Evolutionary conservation across 225 moss, liverwort and hornwort genomes (phyloP), one percentile per base, ranked within the genome.

Genomic region (Takakia lepidozioides): DNA sequence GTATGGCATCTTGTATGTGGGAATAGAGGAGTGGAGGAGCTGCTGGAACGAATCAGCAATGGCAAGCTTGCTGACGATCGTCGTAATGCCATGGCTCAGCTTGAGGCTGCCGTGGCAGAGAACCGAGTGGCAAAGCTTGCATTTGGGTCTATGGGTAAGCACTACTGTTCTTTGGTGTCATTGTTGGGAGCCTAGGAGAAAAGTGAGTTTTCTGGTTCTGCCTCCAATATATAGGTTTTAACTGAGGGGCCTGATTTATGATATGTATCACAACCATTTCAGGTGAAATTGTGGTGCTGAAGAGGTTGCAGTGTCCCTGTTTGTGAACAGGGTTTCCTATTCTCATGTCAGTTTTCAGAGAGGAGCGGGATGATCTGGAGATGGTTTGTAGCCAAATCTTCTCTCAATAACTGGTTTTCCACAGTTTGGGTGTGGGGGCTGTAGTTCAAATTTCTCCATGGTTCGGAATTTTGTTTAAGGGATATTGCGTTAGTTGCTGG

Each of bases 11-110:
- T n/a, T n/a, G n/a, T n/a, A n/a, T n/a, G n/a, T n/a, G n/a, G n/a
- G n/a, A n/a, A n/a, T 71, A 98, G 98, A 34, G 98, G 98, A 68
- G 98, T 98, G 63, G 87, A 98, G 71, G 76, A 87, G 63, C 87
- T 87, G 58, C 75, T 98, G 80, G 98, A 98, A 70, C 80, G 98
- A 66, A 98, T 98, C 40, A 87, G 85, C 69, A 91, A 98, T 66
- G 98, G 98, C 28, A 87, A 91, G 56, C 91, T 98, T 58, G 85
- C 87, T 54, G 87, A 98, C 45, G 98, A 98, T 66, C 84, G 98
- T 34, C 80, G 87, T 39, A 80, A 78, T 59, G 98, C 98, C 22
- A 76, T 98, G 73, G 77, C 83, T 52, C 91, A 91, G 60, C 72
- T 98, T 58, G 87, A 98, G 70, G 76, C 75, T 56, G 85, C 87